Evolutionary conservation across 208 protist genomes (phyloP).

Genomic region (Wallacemonas collosoma): DNA sequence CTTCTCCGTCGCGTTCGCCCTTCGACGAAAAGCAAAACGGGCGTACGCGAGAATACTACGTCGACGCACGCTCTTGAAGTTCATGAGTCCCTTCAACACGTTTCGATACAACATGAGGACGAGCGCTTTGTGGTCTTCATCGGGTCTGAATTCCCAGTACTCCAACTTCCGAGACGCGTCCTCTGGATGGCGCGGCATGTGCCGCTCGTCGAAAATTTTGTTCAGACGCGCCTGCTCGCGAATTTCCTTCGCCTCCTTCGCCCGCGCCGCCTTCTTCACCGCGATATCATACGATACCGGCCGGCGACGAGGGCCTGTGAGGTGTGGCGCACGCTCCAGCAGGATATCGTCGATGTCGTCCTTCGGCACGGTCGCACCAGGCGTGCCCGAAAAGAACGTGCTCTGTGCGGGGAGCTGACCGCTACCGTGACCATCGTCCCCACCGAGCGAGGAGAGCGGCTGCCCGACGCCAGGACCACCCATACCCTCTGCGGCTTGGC

Average conservation of each 20-base stretch:
- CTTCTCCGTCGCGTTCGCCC: constrained; percentile 80
- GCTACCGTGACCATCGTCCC: background rate
- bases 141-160: constrained; percentile 72
- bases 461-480: constrained; percentile 30
- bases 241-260: constrained; percentile 20
- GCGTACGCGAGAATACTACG: constrained; percentile 87
- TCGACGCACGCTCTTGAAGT: constrained; percentile 77
- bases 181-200: constrained; percentile 59
- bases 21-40: constrained; percentile 73
- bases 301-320: constrained; percentile 30
- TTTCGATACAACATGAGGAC: constrained; percentile 84
- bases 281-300: constrained; percentile 61
- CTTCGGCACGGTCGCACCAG: constrained; percentile 23
- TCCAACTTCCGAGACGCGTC: constrained; percentile 33
- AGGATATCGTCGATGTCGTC: constrained; percentile 49
- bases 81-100: constrained; percentile 76
- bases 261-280: constrained; percentile 32
- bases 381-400: constrained; percentile 18
- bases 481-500: constrained; percentile 30
- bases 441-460: constrained; percentile 23
- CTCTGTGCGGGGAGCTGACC: constrained; percentile 11
- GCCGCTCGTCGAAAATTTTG: constrained; percentile 39
- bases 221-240: constrained; percentile 24
- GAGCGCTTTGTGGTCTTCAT: constrained; percentile 72
- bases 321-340: constrained; percentile 29